A percentile compares a stretch with the other conserved stretches of the same genome.
These are phyloP conservation scores for Xylaria flabelliformis DNA, from an alignment of 495 filamentous ascomycete genomes.

Conservation along the genomic window DNA sequence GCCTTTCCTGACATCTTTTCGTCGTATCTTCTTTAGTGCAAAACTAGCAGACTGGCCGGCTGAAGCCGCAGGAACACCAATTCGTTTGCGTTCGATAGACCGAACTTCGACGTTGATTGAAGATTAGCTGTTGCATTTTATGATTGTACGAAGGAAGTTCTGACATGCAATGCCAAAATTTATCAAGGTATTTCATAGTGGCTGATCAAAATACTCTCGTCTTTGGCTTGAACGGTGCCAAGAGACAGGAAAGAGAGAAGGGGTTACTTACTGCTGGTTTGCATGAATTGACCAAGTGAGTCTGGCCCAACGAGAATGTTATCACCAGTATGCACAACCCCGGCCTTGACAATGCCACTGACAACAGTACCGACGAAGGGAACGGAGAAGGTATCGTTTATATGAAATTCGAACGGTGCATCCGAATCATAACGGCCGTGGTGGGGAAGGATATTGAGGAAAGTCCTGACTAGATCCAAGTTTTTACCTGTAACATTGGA, in stretches of 20 bases:
- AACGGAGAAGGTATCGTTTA: slow-evolving; percentile 99
- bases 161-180: neutral
- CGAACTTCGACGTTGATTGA: slow-evolving; percentile 56
- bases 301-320: slow-evolving; percentile 90
- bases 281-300: slow-evolving; percentile 87
- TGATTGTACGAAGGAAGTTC: neutral
- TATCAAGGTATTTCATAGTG: neutral
- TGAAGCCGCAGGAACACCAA: slow-evolving; percentile 84
- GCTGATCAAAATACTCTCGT: neutral
- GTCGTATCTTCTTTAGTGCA: slow-evolving; percentile 80
- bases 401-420: slow-evolving; percentile 90
- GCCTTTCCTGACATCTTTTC: slow-evolving; percentile 96
- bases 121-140: neutral
- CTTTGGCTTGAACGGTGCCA: neutral
- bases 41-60: slow-evolving; percentile 95
- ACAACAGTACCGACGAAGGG: slow-evolving; percentile 97
- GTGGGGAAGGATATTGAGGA: slow-evolving; percentile 94
- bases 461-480: slow-evolving; percentile 78
- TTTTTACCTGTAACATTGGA: slow-evolving; percentile 95
- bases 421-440: slow-evolving; percentile 91
- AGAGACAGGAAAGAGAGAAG: neutral
- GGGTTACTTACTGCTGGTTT: slow-evolving; percentile 64
- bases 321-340: slow-evolving; percentile 89
- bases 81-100: slow-evolving; percentile 94
- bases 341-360: slow-evolving; percentile 87